phyloP scores from a whole-genome alignment of 441 rosid species.

The Iberis amara region DNA sequence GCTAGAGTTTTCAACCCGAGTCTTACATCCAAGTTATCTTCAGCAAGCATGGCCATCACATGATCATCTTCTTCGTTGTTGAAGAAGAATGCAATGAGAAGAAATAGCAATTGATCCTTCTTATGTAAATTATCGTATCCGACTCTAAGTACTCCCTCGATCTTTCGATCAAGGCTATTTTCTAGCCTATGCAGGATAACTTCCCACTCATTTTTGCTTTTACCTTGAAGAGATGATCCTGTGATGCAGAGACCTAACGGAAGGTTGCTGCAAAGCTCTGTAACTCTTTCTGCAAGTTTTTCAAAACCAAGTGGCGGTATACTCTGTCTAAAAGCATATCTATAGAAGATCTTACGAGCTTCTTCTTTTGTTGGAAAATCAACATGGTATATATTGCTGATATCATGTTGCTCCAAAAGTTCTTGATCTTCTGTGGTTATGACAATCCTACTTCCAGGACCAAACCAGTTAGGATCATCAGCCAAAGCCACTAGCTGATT shows the following conservation, averaged over 20 bases:
- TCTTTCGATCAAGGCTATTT: conserved; percentile 6
- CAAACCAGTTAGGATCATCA: conserved; percentile 16
- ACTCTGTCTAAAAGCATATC: conserved; percentile 20
- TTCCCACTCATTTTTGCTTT: conserved; percentile 12
- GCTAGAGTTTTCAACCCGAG: background rate
- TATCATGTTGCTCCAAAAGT: background rate
- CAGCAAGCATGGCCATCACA: background rate
- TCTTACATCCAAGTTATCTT: background rate
- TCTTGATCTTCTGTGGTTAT: conserved; percentile 24
- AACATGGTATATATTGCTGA: background rate
- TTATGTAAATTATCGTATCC: conserved; percentile 6
- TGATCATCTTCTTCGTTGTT: background rate
- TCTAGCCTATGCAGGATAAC: background rate
- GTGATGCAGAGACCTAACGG: conserved; percentile 31
- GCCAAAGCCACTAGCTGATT: background rate
- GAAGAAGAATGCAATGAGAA: conserved; percentile 16
- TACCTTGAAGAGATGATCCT: conserved; percentile 20
- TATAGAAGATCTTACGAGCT: conserved; percentile 27
- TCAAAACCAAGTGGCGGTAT: background rate
- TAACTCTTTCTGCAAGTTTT: background rate
- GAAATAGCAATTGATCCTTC: background rate
- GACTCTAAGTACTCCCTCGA: background rate
- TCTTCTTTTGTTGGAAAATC: background rate
- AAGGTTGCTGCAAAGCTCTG: conserved; percentile 7
- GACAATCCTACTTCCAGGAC: conserved; percentile 29